These are phyloP conservation scores for Cyberlindnera suaveolens DNA, from an alignment of 805 yeast genomes.

Conservation along the genomic window DNA sequence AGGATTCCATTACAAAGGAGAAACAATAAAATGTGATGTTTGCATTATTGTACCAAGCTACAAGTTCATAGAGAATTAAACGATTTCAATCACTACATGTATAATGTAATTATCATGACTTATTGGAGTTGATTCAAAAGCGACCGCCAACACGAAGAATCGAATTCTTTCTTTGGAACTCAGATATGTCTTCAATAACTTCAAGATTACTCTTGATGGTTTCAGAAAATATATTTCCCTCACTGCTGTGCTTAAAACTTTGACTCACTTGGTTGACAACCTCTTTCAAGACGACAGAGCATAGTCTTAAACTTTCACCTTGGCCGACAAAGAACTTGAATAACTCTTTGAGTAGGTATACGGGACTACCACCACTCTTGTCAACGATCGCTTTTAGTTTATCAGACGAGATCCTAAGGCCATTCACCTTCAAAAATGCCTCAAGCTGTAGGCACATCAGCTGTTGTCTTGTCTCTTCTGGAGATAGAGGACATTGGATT, in stretches of 20 bases:
- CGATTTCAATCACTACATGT: too few species aligned
- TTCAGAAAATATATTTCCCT: neutral
- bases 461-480: constrained; percentile 31
- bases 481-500: constrained; percentile 31
- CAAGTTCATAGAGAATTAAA: too few species aligned
- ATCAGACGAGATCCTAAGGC: constrained; percentile 38
- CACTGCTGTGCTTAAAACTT: constrained; percentile 3
- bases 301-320: constrained; percentile 34
- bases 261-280: constrained; percentile 22
- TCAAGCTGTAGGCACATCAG: constrained; percentile 35
- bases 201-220: neutral
- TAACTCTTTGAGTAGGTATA: constrained; percentile 33
- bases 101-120: too few species aligned
- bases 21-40: neutral
- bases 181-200: constrained; percentile 1
- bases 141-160: constrained; percentile 1
- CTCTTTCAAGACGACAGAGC: constrained; percentile 30
- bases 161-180: constrained; percentile 8
- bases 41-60: neutral
- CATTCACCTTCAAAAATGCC: constrained; percentile 39
- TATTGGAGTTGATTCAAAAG: neutral
- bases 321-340: constrained; percentile 35
- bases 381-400: constrained; percentile 34
- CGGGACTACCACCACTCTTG: constrained; percentile 31
- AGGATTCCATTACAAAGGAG: neutral